A percentile compares a stretch with the other conserved stretches of the same genome.
These are phyloP conservation scores for Phalaenopsis equestris DNA, from an alignment of 106 monocot species.

Conservation along the genomic window DNA sequence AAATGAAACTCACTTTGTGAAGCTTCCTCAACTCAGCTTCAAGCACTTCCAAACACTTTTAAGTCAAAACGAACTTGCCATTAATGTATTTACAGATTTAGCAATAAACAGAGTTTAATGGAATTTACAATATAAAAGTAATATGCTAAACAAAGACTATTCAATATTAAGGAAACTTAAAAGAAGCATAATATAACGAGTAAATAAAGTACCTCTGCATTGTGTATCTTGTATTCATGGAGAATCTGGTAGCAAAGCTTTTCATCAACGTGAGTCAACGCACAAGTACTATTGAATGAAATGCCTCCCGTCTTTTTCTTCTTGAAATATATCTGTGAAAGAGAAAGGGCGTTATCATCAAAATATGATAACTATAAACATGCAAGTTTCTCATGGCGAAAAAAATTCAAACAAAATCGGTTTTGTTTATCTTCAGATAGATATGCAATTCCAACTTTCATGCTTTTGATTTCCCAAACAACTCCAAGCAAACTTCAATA, in stretches of 20 bases:
- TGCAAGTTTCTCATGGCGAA: neutral
- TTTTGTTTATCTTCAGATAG: neutral
- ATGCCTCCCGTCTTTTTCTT: conserved; percentile 99
- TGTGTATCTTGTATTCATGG: conserved; percentile 99
- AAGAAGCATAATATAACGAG: neutral
- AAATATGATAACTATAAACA: neutral
- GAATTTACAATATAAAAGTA: neutral
- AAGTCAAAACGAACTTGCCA: neutral
- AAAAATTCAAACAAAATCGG: neutral
- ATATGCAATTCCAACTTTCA: neutral
- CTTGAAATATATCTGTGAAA: conserved; percentile 91
- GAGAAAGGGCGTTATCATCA: neutral
- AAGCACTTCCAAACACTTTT: neutral
- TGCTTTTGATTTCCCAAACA: neutral
- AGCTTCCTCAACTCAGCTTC: neutral
- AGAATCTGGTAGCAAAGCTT: conserved; percentile 99
- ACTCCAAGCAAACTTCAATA: neutral
- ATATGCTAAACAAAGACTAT: neutral
- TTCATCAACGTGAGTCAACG: conserved; percentile 96
- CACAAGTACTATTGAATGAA: conserved; percentile 82
- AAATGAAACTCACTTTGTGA: neutral
- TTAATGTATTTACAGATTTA: neutral
- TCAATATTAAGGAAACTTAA: neutral
- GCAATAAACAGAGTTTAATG: neutral
- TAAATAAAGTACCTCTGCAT: conserved; percentile 70